Conservation (phyloP, 768 basidiomycete genomes). For the Termitomyces sp. region DNA sequence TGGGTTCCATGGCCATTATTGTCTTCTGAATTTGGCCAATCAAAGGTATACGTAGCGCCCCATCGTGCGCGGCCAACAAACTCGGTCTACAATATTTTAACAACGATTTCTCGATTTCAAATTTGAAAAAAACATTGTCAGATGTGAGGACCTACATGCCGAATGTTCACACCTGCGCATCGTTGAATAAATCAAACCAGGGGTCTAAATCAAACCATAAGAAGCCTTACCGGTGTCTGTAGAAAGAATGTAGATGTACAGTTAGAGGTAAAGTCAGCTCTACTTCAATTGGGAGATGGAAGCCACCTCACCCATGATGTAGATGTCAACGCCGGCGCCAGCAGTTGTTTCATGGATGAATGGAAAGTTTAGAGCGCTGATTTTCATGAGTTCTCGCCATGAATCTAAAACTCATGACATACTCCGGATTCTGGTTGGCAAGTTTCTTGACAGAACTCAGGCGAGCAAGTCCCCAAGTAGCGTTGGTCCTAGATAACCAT, state of each 20-base stretch:
- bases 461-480: slow-evolving; percentile 27
- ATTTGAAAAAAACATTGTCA: not conserved
- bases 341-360: slow-evolving; percentile 11
- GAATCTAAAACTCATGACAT: no score
- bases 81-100: no score
- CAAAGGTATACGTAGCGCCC: no score
- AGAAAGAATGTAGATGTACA: not conserved
- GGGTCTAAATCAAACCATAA: no score
- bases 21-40: no score
- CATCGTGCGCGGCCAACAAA: no score
- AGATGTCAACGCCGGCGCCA: slow-evolving; percentile 23
- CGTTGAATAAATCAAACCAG: not conserved
- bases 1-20: no score
- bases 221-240: slow-evolving; percentile 18
- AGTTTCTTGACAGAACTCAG: slow-evolving; percentile 18
- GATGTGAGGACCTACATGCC: not conserved
- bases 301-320: slow-evolving; percentile 28
- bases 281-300: not conserved
- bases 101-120: no score
- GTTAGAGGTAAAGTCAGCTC: not conserved
- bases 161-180: no score
- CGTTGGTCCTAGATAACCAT: slow-evolving; percentile 17
- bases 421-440: slow-evolving; percentile 9
- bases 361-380: slow-evolving; percentile 7
- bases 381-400: no score